Evolutionary conservation across 495 filamentous ascomycete species (phyloP).

Genomic region (Rhypophila decipiens): DNA sequence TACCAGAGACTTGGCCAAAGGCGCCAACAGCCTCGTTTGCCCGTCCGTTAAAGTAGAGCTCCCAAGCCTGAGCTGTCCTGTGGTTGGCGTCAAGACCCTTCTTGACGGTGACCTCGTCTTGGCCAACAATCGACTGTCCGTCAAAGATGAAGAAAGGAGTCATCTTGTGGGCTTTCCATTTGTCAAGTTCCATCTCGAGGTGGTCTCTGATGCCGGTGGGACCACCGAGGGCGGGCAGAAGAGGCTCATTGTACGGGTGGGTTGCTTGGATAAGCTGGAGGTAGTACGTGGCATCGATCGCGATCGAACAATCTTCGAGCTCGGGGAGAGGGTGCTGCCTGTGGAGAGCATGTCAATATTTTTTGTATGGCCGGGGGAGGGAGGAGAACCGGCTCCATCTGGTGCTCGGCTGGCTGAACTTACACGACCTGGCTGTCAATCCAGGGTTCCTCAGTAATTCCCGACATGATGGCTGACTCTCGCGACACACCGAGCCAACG

Average conservation of each 20-base stretch:
- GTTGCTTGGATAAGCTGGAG: conserved; percentile 66
- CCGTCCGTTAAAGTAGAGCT: conserved; percentile 73
- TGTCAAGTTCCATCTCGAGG: conserved; percentile 67
- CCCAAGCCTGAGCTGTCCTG: conserved; percentile 65
- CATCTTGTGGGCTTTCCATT: conserved; percentile 57
- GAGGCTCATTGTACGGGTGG: conserved; percentile 66
- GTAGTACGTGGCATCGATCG: conserved; percentile 88
- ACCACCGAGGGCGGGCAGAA: conserved; percentile 85
- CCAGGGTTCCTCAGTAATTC: conserved; percentile 37
- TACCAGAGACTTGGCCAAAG: conserved; percentile 74
- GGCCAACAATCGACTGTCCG: conserved; percentile 69
- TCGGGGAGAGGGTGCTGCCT: conserved; percentile 33
- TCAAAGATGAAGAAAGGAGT: conserved; percentile 82
- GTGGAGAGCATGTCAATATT: conserved; percentile 1
- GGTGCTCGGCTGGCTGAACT: no score
- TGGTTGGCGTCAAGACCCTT: conserved; percentile 42
- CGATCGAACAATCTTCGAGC: conserved; percentile 66
- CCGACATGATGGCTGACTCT: no score
- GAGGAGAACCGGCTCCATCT: no score
- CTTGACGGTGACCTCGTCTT: conserved; percentile 48
- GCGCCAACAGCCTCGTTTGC: conserved; percentile 71
- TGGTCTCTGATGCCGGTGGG: conserved; percentile 67
- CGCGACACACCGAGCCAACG: no score
- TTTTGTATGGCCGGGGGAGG: background rate
- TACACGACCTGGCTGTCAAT: conserved; percentile 40